Evolutionary conservation across 1,284 basidiomycete genomes (phyloP).

Genomic region (Amylostereum chailletii): DNA sequence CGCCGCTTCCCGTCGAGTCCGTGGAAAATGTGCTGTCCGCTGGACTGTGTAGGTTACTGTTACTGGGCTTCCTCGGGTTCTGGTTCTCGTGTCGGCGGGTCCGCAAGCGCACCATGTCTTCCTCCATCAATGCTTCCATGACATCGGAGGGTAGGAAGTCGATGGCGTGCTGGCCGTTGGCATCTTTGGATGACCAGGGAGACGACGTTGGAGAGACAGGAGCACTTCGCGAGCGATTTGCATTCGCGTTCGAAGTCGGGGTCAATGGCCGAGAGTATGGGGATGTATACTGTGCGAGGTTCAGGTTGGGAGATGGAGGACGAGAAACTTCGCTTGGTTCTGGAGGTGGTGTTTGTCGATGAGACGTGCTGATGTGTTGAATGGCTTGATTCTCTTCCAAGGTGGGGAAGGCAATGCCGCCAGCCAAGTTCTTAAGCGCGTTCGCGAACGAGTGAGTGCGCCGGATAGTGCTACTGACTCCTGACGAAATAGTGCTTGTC

Average conservation of each 20-base stretch:
- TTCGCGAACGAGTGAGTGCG: conserved; percentile 82
- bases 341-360: conserved; percentile 7
- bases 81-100: conserved; percentile 46
- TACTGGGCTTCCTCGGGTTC: conserved; percentile 7
- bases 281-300: conserved; percentile 65
- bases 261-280: conserved; percentile 55
- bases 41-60: conserved; percentile 47
- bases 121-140: conserved; percentile 81
- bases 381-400: conserved; percentile 27
- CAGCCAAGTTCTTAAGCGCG: conserved; percentile 71
- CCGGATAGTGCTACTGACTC: conserved; percentile 59
- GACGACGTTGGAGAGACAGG: conserved; percentile 24
- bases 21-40: conserved; percentile 67
- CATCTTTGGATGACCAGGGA: conserved; percentile 9
- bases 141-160: conserved; percentile 67
- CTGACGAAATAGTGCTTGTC: conserved; percentile 45
- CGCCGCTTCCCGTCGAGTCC: conserved; percentile 52
- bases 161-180: conserved; percentile 20
- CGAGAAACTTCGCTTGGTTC: conserved; percentile 43
- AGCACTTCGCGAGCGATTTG: conserved; percentile 14
- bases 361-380: conserved; percentile 8
- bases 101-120: conserved; percentile 81
- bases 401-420: conserved; percentile 59
- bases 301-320: conserved; percentile 71
- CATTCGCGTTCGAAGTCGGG: conserved; percentile 24